Evolutionary conservation across 1,284 basidiomycete species (phyloP), one percentile per base, ranked within the genome.

Genomic region (Phaffia rhodozyma): DNA sequence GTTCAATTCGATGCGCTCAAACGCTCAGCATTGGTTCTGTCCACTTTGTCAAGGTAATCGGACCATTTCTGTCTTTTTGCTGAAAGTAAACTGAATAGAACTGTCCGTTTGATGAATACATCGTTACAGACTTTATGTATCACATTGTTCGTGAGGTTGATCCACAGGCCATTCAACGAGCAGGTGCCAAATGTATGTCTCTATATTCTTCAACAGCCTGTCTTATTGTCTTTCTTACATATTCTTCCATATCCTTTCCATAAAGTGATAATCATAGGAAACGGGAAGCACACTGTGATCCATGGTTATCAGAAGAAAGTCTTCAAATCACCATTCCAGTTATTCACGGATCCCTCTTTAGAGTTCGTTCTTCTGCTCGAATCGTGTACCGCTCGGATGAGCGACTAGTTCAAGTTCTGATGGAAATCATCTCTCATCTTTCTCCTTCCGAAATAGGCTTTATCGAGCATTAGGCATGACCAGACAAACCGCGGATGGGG

Each of bases 401-500:
- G 13, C 13, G 38, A 43, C 13, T 29, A 7, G 7, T 21, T 11
- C 55, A 25, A 27, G 4, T 48, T 47, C 38, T 58, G 38, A 58
- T 20, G 56, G 13, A 43, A 5, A 16, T 43, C 38, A 16, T 11
- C 2, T 16, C 38, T 43, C 13, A 4, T 43, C 48, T 3, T 34
- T n/a, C 55, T 25, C 47, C 32, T n/a, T 23, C 5, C 1, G 3
- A 9, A 29, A 20, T 27, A 78, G 78, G 9, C 76, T 93, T 25
- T 86, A 93, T 73, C 76, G 78, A 25, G 81, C 85, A 0, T 78
- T 94, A 0, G 89, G 91, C 1, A 89, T 93, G 84, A 85, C 79
- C 16, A 70, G 80, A 48, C 78, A 81, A 58, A 79, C 79, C 27
- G 73, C 76, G 58, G 78, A 80, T 68, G 73, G 75, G n/a, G 80